Evolutionary conservation across 768 basidiomycete genomes (phyloP).

Genomic region (Hygrocybe punicea): DNA sequence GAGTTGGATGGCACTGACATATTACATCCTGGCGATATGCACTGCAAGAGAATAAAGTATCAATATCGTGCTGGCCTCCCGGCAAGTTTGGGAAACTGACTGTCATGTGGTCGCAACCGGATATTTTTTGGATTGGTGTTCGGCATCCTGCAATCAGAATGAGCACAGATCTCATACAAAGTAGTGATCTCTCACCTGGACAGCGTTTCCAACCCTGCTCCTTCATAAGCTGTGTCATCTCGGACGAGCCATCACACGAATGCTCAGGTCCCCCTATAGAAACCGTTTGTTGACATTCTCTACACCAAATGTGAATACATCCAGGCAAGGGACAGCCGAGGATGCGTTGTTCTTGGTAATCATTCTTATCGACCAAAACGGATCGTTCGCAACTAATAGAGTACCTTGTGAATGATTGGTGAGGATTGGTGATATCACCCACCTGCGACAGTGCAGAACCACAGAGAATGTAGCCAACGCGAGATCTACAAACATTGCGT

Average conservation of each 20-base stretch:
- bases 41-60: conserved; percentile 35
- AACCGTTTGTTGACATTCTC: conserved; percentile 40
- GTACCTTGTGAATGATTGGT: neutral
- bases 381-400: conserved; percentile 36
- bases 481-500: conserved; percentile 42
- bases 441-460: conserved; percentile 47
- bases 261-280: conserved; percentile 35
- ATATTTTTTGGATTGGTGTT: conserved; percentile 49
- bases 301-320: conserved; percentile 50
- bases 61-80: neutral
- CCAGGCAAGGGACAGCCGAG: conserved; percentile 43
- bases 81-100: conserved; percentile 33
- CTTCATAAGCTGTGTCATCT: conserved; percentile 45
- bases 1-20: conserved; percentile 26
- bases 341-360: conserved; percentile 32
- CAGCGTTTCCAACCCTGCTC: conserved; percentile 53
- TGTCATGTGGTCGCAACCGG: conserved; percentile 59
- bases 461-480: conserved; percentile 44
- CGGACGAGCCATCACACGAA: conserved; percentile 50
- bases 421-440: conserved; percentile 9
- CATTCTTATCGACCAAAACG: conserved; percentile 43
- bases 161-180: neutral
- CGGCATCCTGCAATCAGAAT: conserved; percentile 36
- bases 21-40: conserved; percentile 55
- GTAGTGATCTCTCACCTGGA: conserved; percentile 34